A percentile compares a stretch with the other conserved stretches of the same genome.
Evolutionary conservation across 1,284 basidiomycete species (phyloP).

Genomic region (Fomitopsis schrenkii): DNA sequence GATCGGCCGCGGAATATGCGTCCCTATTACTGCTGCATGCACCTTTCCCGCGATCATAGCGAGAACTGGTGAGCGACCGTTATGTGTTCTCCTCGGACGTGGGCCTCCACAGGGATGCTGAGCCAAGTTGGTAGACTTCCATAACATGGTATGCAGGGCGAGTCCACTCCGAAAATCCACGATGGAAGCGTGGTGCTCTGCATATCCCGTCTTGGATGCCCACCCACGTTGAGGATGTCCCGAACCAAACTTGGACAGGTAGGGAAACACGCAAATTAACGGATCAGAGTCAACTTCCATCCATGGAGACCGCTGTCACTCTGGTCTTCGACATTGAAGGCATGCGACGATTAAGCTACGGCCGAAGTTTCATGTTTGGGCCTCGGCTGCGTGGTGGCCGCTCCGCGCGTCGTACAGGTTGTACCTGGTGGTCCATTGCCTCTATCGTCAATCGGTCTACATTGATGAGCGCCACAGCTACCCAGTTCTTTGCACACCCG

Average conservation of each 20-base stretch:
- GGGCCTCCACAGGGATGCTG: background rate
- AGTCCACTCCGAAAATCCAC: background rate
- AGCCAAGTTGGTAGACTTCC: background rate
- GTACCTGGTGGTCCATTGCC: background rate
- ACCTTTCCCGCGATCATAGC: background rate
- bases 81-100: background rate
- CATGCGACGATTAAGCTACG: background rate
- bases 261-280: background rate
- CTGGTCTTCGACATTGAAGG: background rate
- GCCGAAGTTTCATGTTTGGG: background rate
- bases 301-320: background rate
- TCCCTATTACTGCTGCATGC: background rate
- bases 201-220: background rate
- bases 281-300: background rate
- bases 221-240: background rate
- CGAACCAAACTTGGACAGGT: background rate
- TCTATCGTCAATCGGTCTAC: background rate
- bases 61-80: background rate
- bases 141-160: background rate
- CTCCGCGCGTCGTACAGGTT: background rate
- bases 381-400: background rate
- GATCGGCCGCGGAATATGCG: background rate
- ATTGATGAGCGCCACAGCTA: background rate
- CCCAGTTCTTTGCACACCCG: background rate
- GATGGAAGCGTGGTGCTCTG: background rate